Conservation (phyloP, 2,329 filamentous ascomycete species). For the Fusarium aywerte region DNA sequence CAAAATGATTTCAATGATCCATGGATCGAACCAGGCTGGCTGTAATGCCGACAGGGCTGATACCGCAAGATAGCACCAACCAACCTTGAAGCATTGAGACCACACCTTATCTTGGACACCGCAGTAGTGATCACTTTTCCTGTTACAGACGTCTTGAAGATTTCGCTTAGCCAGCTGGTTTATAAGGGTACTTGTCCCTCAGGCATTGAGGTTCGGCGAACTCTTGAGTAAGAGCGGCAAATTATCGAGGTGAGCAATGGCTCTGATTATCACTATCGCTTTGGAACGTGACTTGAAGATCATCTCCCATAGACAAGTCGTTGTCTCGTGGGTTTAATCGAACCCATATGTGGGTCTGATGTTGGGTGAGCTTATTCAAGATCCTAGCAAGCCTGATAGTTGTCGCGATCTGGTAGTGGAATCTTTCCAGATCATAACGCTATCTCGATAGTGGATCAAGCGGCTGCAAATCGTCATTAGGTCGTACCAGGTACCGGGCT, state of each 20-base stretch:
- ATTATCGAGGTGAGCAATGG: not conserved
- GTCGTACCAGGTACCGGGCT: constrained; percentile 36
- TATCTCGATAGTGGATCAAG: constrained; percentile 43
- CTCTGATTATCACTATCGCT: constrained; percentile 3
- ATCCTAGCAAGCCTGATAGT: constrained; percentile 28
- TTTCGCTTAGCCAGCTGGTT: not conserved
- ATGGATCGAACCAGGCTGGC: not conserved
- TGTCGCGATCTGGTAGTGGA: constrained; percentile 29
- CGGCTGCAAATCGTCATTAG: constrained; percentile 32
- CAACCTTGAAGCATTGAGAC: not conserved
- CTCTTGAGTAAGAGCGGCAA: not conserved
- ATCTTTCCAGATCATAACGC: constrained; percentile 38
- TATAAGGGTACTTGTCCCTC: not conserved
- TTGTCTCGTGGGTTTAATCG: not conserved
- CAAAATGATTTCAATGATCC: not conserved
- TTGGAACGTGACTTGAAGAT: not conserved
- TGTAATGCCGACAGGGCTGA: constrained; percentile 5
- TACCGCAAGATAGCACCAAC: not conserved
- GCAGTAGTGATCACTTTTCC: not conserved
- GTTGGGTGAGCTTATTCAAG: constrained; percentile 16
- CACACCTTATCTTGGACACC: not conserved
- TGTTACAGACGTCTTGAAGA: not conserved
- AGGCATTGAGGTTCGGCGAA: not conserved
- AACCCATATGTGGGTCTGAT: not conserved
- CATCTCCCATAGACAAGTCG: not conserved